A percentile compares a stretch with the other conserved stretches of the same genome.
Conservation (phyloP, 2,329 filamentous ascomycete genomes). For the Septoria linicola region DNA sequence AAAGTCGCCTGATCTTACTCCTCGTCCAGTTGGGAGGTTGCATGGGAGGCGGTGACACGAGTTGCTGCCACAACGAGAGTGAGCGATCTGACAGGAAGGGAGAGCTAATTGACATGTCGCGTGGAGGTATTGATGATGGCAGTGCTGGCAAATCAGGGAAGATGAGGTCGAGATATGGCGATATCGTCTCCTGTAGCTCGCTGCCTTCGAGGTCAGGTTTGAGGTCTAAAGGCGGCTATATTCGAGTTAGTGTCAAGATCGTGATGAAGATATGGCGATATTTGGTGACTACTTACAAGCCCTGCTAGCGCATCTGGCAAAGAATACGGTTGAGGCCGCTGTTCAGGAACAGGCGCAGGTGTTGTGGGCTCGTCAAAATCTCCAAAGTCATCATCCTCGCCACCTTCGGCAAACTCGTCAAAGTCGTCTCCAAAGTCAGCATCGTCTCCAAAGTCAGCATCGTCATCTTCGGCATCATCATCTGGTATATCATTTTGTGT, state of each 20-base stretch:
- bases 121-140: conserved; percentile 29
- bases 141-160: conserved; percentile 56
- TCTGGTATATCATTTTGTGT: conserved; percentile 48
- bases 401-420: conserved; percentile 60
- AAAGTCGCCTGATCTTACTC: conserved; percentile 88
- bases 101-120: conserved; percentile 41
- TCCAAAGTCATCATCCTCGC: conserved; percentile 50
- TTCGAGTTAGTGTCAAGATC: conserved; percentile 29
- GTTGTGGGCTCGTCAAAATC: conserved; percentile 48
- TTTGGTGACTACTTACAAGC: conserved; percentile 48
- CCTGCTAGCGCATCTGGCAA: conserved; percentile 43
- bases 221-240: conserved; percentile 33
- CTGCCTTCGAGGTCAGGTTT: conserved; percentile 44
- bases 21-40: conserved; percentile 98
- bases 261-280: background rate
- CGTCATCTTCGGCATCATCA: conserved; percentile 52
- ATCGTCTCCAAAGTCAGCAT: conserved; percentile 63
- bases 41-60: conserved; percentile 89
- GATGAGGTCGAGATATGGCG: conserved; percentile 65
- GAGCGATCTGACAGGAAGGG: conserved; percentile 83
- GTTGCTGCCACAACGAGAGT: conserved; percentile 90
- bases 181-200: conserved; percentile 59
- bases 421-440: conserved; percentile 71
- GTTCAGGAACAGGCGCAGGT: conserved; percentile 26
- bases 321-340: conserved; percentile 35